Base-by-base conservation (phyloP, 2,329 filamentous ascomycete species). In the Neurospora sp. region DNA sequence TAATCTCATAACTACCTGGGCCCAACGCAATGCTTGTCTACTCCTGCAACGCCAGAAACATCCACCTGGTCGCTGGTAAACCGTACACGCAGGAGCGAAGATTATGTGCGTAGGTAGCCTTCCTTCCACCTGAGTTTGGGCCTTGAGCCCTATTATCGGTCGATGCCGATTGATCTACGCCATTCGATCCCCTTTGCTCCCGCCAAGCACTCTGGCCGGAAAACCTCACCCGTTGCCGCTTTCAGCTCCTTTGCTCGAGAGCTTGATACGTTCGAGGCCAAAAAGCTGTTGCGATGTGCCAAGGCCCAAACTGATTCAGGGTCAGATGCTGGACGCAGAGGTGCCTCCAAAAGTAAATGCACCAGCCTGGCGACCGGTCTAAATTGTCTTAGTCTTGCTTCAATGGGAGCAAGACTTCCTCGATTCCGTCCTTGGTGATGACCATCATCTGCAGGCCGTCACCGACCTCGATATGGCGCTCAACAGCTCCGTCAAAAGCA, bases 381-480 rank as follows among this genome's bases (percentile, higher is more conserved):
- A 17, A n/a, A 15, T 28, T 39, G 46, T 66, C 42, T 71, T 91
- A 97, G 82, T 97, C 93, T 84, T 90, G 90, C 92, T 99, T 99
- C 84, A 99, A 83, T 38, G 92, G 90, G 75, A 90, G 82, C 78
- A 91, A 91, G 68, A 89, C 87, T 86, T 99, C 96, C 83, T 96
- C 87, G 78, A 98, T 93, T 11, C 96, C 96, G 68, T 93, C 85
- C 81, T 87, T 89, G 67, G 93, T 97, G 77, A 98, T 93, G 76
- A 96, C 89, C 86, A 99, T 86, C 88, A 97, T 94, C 86, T 99
- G 96, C 80, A 99, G 83, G 68, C 91, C 91, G 83, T 99, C 96
- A 81, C 96, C 96, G 73, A 99, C 96, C 85, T 99, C 96, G 76
- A 99, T 99, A 84, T 99, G 96, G 82, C 96, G 91, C 87, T 99